Conservation (phyloP, 192 early-diverging fungal species). For the Lobosporangium transversale region DNA sequence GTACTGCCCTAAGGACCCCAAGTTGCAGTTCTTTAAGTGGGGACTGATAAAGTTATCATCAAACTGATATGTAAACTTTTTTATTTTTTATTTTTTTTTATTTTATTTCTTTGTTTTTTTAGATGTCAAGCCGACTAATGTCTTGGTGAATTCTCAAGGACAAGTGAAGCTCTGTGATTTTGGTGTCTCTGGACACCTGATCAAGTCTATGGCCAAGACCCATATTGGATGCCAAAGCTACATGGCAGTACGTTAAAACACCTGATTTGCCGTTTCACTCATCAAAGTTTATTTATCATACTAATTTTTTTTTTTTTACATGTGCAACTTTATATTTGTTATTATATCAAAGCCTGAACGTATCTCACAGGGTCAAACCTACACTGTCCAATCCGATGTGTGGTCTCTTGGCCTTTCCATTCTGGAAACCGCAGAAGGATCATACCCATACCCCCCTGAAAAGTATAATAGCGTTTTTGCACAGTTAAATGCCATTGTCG, state of each 20-base stretch:
- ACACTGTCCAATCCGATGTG: constrained; percentile 91
- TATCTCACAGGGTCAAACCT: constrained; percentile 74
- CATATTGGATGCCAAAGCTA: constrained; percentile 95
- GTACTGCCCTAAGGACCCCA: too few species aligned
- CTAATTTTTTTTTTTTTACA: background rate
- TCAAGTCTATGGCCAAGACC: constrained; percentile 90
- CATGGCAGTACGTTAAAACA: constrained; percentile 78
- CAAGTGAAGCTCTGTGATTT: constrained; percentile 97
- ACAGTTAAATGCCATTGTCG: constrained; percentile 88
- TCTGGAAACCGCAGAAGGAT: constrained; percentile 84
- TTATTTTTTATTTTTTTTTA: too few species aligned
- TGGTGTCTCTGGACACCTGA: constrained; percentile 92
- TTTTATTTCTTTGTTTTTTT: too few species aligned
- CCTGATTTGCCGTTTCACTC: too few species aligned
- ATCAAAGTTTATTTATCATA: background rate
- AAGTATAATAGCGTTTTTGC: constrained; percentile 84
- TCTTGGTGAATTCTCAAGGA: constrained; percentile 85
- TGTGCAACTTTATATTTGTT: background rate
- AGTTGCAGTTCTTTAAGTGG: too few species aligned
- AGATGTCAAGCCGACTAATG: constrained; percentile 97
- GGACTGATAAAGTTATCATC: too few species aligned
- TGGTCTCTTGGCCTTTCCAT: constrained; percentile 93
- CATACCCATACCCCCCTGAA: constrained; percentile 79
- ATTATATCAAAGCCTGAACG: constrained; percentile 79
- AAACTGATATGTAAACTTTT: too few species aligned